Evolutionary conservation across 257 asterid genomes (phyloP), one percentile per base, ranked within the genome.

Genomic region (Solanum tarapatanum): DNA sequence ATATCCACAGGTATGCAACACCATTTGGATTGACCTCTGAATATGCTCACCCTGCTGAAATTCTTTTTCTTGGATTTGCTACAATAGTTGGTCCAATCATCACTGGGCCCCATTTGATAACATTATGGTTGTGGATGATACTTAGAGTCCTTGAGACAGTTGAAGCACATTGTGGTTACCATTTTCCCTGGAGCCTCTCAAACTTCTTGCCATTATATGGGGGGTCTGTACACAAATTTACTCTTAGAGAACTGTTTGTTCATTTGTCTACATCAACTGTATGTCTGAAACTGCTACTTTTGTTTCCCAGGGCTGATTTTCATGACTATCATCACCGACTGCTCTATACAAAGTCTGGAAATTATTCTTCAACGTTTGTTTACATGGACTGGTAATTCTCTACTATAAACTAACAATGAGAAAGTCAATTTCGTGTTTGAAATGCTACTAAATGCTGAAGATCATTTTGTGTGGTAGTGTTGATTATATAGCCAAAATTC

Each of bases 21-120:
- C 99, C 99, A 36, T 97, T 97, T 94, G 99, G 99, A 87, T 88
- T 97, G 95, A 97, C 99, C 43, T 97, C 99, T 87, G 99, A 97
- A 92, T 97, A 97, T 91, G 99, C 99, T 39, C 99, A 97, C 92
- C 98, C 98, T 82, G 98, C 98, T 88, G 99, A 97, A 93, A 97
- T 97, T 89, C 87, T 97, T 89, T 97, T 97, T 89, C 98, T 95
- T 89, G 98, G 99, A 64, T 97, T 97, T 91, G 98, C 99, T 79
- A 97, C 99, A 10, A 97, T 97, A 73, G 87, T 94, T 86, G 99
- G 99, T 87, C 99, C 99, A 79, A 98, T 98, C 88, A 94, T 97
- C 89, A 97, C 99, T 82, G 98, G 98, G 41, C 99, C 99, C 76
- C 99, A 97, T 93, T 89, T 97, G 91, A 92, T 95, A 88, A 97